Conservation (phyloP, 306 rosid genomes). For the Rosa rugosa region DNA sequence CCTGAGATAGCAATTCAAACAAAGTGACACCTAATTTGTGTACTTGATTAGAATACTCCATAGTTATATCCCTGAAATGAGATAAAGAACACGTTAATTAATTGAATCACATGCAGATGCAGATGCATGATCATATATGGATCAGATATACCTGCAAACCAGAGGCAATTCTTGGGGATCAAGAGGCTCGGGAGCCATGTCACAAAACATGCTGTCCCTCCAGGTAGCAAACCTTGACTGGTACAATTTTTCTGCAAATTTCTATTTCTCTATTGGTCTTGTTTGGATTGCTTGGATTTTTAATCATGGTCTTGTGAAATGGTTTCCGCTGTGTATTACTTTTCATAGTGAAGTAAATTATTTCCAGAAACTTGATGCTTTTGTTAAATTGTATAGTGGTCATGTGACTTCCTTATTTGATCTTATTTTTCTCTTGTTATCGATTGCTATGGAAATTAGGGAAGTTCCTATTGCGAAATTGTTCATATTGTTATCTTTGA, state of each 20-base stretch:
- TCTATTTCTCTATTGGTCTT: too few species aligned
- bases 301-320: too few species aligned
- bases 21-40: background rate
- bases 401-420: too few species aligned
- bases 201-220: slow-evolving; percentile 4
- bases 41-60: background rate
- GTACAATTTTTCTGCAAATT: background rate
- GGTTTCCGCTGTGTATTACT: too few species aligned
- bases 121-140: background rate
- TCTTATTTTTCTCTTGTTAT: too few species aligned
- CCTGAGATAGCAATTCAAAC: background rate
- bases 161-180: background rate
- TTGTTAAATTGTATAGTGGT: too few species aligned
- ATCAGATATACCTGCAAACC: background rate
- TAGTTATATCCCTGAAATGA: slow-evolving; percentile 1
- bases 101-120: background rate
- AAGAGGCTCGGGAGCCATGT: background rate
- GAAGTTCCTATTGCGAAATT: too few species aligned
- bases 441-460: too few species aligned
- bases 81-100: background rate
- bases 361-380: too few species aligned
- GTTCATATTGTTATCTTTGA: too few species aligned
- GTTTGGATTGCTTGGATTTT: too few species aligned
- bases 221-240: background rate
- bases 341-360: too few species aligned